These are phyloP conservation scores for Entomortierella lignicola DNA, from an alignment of 192 early-diverging fungal genomes.

Conservation along the genomic window DNA sequence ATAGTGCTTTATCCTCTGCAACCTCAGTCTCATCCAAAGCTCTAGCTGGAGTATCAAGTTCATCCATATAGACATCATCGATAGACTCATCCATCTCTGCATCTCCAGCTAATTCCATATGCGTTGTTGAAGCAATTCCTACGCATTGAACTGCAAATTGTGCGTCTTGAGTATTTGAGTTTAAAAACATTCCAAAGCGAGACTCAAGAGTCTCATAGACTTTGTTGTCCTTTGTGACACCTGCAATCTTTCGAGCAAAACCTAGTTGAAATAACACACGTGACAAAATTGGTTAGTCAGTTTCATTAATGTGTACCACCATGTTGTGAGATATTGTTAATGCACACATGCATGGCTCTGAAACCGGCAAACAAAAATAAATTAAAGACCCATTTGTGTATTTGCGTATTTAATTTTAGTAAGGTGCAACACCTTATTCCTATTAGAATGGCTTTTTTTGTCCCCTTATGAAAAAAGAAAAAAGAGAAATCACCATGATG, in stretches of 20 bases:
- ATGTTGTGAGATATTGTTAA: background rate
- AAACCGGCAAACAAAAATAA: too few species aligned
- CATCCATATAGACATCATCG: constrained; percentile 14
- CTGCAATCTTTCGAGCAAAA: constrained; percentile 35
- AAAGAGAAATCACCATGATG: too few species aligned
- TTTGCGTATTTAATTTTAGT: too few species aligned
- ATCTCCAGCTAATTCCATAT: constrained; percentile 47
- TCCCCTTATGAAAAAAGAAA: too few species aligned
- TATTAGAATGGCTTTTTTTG: too few species aligned
- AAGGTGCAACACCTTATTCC: too few species aligned
- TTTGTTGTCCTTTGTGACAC: constrained; percentile 38
- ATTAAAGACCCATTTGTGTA: too few species aligned
- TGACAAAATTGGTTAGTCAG: background rate
- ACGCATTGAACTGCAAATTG: constrained; percentile 41
- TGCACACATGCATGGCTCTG: too few species aligned
- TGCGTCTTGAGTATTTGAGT: constrained; percentile 32
- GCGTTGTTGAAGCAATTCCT: constrained; percentile 42
- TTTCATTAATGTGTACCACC: too few species aligned
- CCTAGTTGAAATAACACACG: constrained; percentile 9
- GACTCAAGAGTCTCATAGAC: constrained; percentile 38
- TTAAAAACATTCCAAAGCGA: constrained; percentile 37
- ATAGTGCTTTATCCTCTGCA: constrained; percentile 9
- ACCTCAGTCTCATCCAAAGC: constrained; percentile 5
- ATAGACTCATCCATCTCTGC: constrained; percentile 15
- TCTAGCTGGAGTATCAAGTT: constrained; percentile 5